A percentile compares a stretch with the other conserved stretches of the same genome.
Conservation (phyloP, 192 early-diverging fungal species). For the Gorgonomyces haynaldii region DNA sequence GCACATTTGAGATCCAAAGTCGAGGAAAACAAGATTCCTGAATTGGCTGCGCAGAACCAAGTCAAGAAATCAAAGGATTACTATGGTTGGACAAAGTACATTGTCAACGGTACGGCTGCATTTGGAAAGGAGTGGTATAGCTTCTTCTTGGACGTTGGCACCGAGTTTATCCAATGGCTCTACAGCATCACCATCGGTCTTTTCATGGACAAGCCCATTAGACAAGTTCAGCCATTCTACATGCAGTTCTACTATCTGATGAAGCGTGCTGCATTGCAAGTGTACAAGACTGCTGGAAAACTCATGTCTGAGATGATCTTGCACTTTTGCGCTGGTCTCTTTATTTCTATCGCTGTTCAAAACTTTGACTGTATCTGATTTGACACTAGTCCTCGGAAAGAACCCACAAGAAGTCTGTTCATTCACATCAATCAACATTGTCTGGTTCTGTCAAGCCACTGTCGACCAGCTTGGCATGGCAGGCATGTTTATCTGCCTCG, state of each 20-base stretch:
- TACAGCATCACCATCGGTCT: background rate
- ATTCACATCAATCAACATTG: constrained; percentile 16
- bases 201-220: constrained; percentile 19
- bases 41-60: background rate
- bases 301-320: constrained; percentile 43
- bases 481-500: constrained; percentile 44
- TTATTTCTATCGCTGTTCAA: constrained; percentile 19
- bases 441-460: background rate
- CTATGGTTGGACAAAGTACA: background rate
- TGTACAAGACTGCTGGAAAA: constrained; percentile 29
- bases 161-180: constrained; percentile 1
- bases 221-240: constrained; percentile 4
- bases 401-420: constrained; percentile 32
- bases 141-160: background rate
- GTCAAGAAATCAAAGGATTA: background rate
- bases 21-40: background rate
- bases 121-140: background rate
- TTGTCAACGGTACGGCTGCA: background rate
- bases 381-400: constrained; percentile 20
- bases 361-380: constrained; percentile 27
- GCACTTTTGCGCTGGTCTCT: constrained; percentile 39
- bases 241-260: constrained; percentile 3
- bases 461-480: constrained; percentile 18
- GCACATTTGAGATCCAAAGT: background rate
- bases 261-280: constrained; percentile 28